These are phyloP conservation scores for Termitomyces sp. DNA, from an alignment of 768 basidiomycete species.

Conservation along the genomic window DNA sequence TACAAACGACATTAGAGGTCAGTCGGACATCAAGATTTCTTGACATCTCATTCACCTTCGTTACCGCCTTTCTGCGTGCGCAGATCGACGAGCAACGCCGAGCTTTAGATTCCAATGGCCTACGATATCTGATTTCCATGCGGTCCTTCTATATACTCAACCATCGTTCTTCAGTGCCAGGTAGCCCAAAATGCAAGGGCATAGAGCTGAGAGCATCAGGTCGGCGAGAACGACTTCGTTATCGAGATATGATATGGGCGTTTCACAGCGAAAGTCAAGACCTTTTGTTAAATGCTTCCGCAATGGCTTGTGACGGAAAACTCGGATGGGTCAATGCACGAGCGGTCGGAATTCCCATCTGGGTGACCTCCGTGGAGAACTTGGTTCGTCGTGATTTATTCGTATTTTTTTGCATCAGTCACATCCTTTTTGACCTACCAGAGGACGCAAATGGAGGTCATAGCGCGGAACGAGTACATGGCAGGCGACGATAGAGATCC, in stretches of 20 bases:
- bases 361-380: slow-evolving; percentile 75
- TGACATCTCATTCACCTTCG: background rate
- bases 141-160: slow-evolving; percentile 87
- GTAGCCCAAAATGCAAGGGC: slow-evolving; percentile 38
- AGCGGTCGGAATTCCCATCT: slow-evolving; percentile 80
- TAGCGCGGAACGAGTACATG: slow-evolving; percentile 94
- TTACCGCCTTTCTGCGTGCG: background rate
- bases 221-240: slow-evolving; percentile 73
- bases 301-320: slow-evolving; percentile 70
- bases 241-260: slow-evolving; percentile 96
- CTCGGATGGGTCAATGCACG: slow-evolving; percentile 89
- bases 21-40: slow-evolving; percentile 11
- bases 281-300: slow-evolving; percentile 65
- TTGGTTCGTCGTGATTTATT: slow-evolving; percentile 47
- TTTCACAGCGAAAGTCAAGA: slow-evolving; percentile 95
- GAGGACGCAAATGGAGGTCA: slow-evolving; percentile 77
- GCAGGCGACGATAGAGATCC: slow-evolving; percentile 84
- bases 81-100: slow-evolving; percentile 88
- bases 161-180: slow-evolving; percentile 46
- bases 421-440: slow-evolving; percentile 23
- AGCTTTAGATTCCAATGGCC: slow-evolving; percentile 87
- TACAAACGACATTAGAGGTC: slow-evolving; percentile 85
- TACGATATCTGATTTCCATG: slow-evolving; percentile 91
- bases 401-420: background rate
- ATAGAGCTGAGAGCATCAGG: slow-evolving; percentile 40